Conservation (phyloP, 2,329 filamentous ascomycete genomes). For the Apiospora aurea region DNA sequence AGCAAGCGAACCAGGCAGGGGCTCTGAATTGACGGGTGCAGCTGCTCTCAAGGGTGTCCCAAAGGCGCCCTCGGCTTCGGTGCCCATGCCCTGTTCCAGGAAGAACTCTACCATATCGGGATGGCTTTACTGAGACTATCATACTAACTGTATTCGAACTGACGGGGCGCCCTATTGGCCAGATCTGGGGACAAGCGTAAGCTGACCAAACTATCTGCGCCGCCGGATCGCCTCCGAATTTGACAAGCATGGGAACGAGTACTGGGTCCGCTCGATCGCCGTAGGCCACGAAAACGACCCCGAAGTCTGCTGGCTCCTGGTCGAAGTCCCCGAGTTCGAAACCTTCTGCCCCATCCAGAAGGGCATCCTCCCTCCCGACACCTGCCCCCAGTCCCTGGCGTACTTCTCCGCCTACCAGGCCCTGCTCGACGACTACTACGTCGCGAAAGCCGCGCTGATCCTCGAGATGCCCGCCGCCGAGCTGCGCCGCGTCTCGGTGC, state of each 20-base stretch:
- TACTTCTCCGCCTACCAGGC: neutral
- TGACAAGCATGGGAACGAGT: neutral
- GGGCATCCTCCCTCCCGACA: neutral
- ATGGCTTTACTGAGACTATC: neutral
- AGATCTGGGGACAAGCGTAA: too few species aligned
- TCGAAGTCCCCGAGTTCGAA: neutral
- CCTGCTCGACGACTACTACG: too few species aligned
- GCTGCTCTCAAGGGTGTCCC: neutral
- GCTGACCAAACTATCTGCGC: neutral
- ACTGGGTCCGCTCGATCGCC: neutral
- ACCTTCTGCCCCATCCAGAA: neutral
- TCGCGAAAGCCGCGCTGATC: too few species aligned
- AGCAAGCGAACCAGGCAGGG: neutral
- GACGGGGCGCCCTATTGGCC: too few species aligned
- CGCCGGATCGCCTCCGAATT: neutral
- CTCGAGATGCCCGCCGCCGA: too few species aligned
- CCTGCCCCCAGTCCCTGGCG: neutral
- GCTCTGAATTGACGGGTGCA: neutral
- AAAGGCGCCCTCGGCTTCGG: neutral
- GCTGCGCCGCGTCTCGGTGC: too few species aligned
- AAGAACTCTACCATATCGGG: neutral
- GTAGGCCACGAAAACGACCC: neutral
- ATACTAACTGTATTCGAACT: too few species aligned
- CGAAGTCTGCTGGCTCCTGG: neutral
- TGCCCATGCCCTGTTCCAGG: neutral